Evolutionary conservation across 1,139 yeast genomes (phyloP).

Genomic region (Taphrina communis): DNA sequence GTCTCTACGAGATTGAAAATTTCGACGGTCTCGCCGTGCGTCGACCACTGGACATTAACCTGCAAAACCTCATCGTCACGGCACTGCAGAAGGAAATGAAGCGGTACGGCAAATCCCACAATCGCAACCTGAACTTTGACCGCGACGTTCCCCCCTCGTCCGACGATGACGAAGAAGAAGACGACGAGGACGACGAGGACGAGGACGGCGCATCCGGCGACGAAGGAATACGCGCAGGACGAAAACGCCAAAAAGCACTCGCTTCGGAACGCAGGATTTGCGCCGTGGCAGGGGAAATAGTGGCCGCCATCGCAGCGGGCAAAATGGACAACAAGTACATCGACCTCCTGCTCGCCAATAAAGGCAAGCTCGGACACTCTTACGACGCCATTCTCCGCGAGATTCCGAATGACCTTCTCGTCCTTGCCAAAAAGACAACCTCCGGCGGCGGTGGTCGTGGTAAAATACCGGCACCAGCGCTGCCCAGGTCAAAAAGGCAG

Average conservation of each 20-base stretch:
- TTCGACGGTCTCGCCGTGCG: constrained; percentile 34
- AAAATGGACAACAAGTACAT: constrained; percentile 37
- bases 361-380: constrained; percentile 39
- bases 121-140: constrained; percentile 13
- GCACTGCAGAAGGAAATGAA: constrained; percentile 19
- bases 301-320: constrained; percentile 44
- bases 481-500: background rate
- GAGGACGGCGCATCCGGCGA: constrained; percentile 5
- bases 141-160: constrained; percentile 11
- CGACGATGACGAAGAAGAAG: constrained; percentile 33
- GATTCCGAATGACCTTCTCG: constrained; percentile 61
- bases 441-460: background rate
- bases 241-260: background rate
- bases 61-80: constrained; percentile 15
- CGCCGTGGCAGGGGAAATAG: constrained; percentile 45
- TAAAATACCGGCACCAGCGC: background rate
- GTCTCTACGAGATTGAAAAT: constrained; percentile 23
- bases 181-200: constrained; percentile 35
- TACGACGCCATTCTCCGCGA: constrained; percentile 40
- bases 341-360: constrained; percentile 31
- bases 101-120: constrained; percentile 29
- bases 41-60: constrained; percentile 8
- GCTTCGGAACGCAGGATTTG: constrained; percentile 43
- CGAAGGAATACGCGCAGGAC: background rate
- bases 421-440: background rate